Percentiles rank a stretch among this genome's conserved stretches.
phyloP scores from a whole-genome alignment of 2,329 filamentous ascomycete species.

The Colletotrichum melonis region DNA sequence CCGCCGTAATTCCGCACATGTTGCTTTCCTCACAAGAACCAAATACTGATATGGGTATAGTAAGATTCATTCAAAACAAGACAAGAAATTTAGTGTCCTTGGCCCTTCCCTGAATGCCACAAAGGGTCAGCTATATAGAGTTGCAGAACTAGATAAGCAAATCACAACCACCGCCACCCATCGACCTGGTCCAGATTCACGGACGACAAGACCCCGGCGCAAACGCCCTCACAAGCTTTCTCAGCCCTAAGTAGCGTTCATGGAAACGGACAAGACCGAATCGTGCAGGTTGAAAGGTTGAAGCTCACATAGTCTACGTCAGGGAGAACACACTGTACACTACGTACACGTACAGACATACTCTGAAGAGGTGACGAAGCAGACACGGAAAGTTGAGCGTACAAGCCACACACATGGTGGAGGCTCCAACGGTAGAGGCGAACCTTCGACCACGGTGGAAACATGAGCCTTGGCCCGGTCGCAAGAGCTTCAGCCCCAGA shows the following conservation, averaged over 20 bases:
- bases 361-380: neutral
- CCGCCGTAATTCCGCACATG: conserved; percentile 33
- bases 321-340: neutral
- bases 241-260: neutral
- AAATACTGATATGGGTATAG: neutral
- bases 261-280: neutral
- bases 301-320: neutral
- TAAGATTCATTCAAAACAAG: neutral
- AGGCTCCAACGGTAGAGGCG: neutral
- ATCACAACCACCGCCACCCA: neutral
- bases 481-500: conserved; percentile 9
- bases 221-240: neutral
- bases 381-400: neutral
- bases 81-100: neutral
- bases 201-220: neutral
- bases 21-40: neutral
- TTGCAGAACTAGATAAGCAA: neutral
- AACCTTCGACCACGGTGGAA: neutral
- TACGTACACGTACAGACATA: neutral
- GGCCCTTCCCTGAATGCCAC: neutral
- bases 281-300: neutral
- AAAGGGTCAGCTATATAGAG: conserved; percentile 5
- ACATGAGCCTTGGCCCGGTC: conserved; percentile 21
- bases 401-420: neutral
- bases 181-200: neutral